Percentiles rank a stretch among this genome's conserved stretches.
Conservation (phyloP, 306 rosid genomes). For the Lathyrus tuberosus region DNA sequence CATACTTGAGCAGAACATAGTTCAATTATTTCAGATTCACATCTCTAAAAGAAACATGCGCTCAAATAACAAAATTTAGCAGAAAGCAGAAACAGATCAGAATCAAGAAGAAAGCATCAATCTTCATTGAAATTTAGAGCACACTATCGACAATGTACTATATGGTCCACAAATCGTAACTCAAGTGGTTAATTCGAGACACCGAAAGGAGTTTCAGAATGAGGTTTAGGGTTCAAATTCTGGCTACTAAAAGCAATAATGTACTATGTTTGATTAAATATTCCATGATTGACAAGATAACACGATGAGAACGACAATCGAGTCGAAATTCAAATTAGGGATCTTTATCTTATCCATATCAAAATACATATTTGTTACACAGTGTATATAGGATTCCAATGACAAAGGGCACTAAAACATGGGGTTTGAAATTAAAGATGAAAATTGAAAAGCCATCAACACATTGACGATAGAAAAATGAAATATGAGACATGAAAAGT, state of each 20-base stretch:
- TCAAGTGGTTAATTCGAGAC: not conserved
- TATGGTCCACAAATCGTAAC: not conserved
- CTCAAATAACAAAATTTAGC: too few relatives aligned
- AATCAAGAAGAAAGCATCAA: conserved; percentile 31
- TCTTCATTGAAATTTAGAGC: conserved; percentile 26
- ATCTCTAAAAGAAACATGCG: too few relatives aligned
- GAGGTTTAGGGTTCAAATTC: not conserved
- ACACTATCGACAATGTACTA: conserved; percentile 30
- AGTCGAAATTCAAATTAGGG: conserved; percentile 55
- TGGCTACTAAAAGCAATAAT: not conserved
- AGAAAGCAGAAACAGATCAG: conserved; percentile 25
- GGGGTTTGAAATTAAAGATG: conserved; percentile 24
- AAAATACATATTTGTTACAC: conserved; percentile 35
- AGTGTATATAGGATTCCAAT: conserved; percentile 38
- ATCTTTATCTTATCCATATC: conserved; percentile 40
- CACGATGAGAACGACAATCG: conserved; percentile 29
- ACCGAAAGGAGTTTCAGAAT: not conserved
- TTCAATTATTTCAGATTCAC: too few relatives aligned
- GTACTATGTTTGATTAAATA: conserved; percentile 33
- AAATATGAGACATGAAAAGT: not conserved
- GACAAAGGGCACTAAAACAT: conserved; percentile 31
- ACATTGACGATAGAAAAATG: conserved; percentile 33
- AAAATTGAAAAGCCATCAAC: conserved; percentile 29
- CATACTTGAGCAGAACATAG: too few relatives aligned
- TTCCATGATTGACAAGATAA: conserved; percentile 37